A percentile compares a stretch with the other conserved stretches of the same genome.
These are phyloP conservation scores for Cyanophora paradoxa DNA, from an alignment of 78 protist species.

Conservation along the genomic window DNA sequence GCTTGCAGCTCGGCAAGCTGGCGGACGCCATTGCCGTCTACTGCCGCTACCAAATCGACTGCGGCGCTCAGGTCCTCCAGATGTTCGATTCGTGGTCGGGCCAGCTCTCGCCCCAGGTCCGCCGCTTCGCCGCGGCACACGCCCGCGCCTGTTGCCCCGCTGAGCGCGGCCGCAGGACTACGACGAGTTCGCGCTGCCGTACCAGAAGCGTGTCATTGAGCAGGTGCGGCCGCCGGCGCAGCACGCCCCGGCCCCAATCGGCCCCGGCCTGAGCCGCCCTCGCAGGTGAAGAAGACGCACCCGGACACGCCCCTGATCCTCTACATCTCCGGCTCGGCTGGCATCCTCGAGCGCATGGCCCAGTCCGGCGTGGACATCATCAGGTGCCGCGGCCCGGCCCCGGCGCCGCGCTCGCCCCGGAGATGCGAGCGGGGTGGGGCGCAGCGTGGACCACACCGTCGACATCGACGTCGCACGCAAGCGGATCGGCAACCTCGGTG, in stretches of 20 bases:
- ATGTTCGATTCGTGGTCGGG: constrained; percentile 83
- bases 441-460: background rate
- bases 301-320: background rate
- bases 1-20: background rate
- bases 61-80: constrained; percentile 49
- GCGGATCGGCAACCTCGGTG: background rate
- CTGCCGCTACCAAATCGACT: constrained; percentile 23
- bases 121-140: too few species aligned
- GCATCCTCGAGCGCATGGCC: background rate
- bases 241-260: too few species aligned
- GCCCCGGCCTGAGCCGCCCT: too few species aligned
- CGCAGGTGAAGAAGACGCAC: background rate
- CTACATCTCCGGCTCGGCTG: background rate
- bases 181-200: constrained; percentile 16
- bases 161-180: too few species aligned
- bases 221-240: too few species aligned
- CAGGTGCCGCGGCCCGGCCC: too few species aligned
- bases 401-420: too few species aligned
- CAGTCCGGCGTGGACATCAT: background rate
- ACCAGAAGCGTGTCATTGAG: constrained; percentile 6
- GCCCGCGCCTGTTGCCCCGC: too few species aligned
- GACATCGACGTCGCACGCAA: constrained; percentile 3
- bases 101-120: constrained; percentile 34
- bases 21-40: constrained; percentile 12
- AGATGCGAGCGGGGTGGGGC: too few species aligned